Evolutionary conservation across 768 basidiomycete genomes (phyloP).

Genomic region (Mycena galopus): DNA sequence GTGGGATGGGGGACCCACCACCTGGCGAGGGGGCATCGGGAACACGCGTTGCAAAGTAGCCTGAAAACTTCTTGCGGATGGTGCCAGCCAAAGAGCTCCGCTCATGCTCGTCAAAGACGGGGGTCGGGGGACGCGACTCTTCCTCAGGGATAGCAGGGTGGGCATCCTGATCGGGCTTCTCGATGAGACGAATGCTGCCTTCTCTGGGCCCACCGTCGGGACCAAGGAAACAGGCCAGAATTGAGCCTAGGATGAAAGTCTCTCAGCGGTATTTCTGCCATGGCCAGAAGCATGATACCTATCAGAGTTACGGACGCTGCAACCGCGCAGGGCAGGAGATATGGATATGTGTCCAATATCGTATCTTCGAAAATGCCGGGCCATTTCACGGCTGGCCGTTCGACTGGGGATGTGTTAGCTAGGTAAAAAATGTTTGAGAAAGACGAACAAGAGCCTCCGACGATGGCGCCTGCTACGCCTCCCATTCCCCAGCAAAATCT

Average conservation of each 20-base stretch:
- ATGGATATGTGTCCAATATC: slow-evolving; percentile 86
- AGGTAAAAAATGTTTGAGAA: slow-evolving; percentile 10
- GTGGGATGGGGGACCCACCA: slow-evolving; percentile 48
- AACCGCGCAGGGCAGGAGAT: slow-evolving; percentile 87
- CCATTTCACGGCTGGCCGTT: slow-evolving; percentile 90
- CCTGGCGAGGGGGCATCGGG: slow-evolving; percentile 52
- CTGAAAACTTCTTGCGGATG: slow-evolving; percentile 66
- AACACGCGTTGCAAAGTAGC: slow-evolving; percentile 68
- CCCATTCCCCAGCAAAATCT: slow-evolving; percentile 98
- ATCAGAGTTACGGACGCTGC: slow-evolving; percentile 82
- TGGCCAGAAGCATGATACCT: slow-evolving; percentile 55
- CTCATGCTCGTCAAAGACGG: slow-evolving; percentile 60
- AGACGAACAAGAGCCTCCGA: slow-evolving; percentile 72
- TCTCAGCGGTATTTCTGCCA: slow-evolving; percentile 17
- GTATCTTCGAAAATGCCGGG: slow-evolving; percentile 76
- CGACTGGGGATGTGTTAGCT: slow-evolving; percentile 61
- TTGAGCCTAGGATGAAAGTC: slow-evolving; percentile 66
- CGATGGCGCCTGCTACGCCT: slow-evolving; percentile 90
- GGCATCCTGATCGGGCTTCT: slow-evolving; percentile 65
- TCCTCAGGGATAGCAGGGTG: slow-evolving; percentile 78
- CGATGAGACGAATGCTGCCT: slow-evolving; percentile 87
- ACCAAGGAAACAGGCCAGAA: slow-evolving; percentile 90
- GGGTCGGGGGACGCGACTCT: slow-evolving; percentile 60
- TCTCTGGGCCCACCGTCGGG: slow-evolving; percentile 92
- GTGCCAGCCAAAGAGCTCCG: slow-evolving; percentile 54